Evolutionary conservation across 768 basidiomycete genomes (phyloP).

Genomic region (Baorangia bicolor): DNA sequence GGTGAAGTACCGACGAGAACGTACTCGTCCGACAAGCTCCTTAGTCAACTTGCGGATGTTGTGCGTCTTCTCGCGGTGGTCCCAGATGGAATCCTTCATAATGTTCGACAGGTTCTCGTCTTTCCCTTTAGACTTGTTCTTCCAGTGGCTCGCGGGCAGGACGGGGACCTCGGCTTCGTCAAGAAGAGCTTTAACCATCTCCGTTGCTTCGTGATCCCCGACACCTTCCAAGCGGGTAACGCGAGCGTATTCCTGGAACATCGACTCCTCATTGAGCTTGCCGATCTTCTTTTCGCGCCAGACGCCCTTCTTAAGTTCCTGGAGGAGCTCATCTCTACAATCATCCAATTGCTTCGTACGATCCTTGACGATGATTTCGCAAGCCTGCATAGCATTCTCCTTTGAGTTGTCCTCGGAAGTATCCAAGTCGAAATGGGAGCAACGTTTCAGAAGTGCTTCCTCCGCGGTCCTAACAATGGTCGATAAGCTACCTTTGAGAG

Average conservation of each 20-base stretch:
- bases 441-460: conserved; percentile 91
- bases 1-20: conserved; percentile 90
- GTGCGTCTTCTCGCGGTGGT: conserved; percentile 84
- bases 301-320: conserved; percentile 63
- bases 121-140: conserved; percentile 46
- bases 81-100: conserved; percentile 67
- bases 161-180: conserved; percentile 55
- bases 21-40: conserved; percentile 86
- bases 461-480: conserved; percentile 65
- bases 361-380: conserved; percentile 86
- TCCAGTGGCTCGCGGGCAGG: conserved; percentile 31
- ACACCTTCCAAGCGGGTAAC: conserved; percentile 62
- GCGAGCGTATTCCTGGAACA: conserved; percentile 77
- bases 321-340: conserved; percentile 71
- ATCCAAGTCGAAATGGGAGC: conserved; percentile 91
- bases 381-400: conserved; percentile 85
- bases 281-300: conserved; percentile 69
- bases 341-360: conserved; percentile 76
- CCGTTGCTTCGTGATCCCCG: conserved; percentile 75
- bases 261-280: conserved; percentile 62
- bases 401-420: conserved; percentile 46
- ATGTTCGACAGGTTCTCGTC: conserved; percentile 57
- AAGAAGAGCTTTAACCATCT: conserved; percentile 56
- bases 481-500: not conserved
- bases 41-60: conserved; percentile 80